Evolutionary conservation across 768 basidiomycete genomes (phyloP).

Genomic region (Clitopilus passeckerianus): DNA sequence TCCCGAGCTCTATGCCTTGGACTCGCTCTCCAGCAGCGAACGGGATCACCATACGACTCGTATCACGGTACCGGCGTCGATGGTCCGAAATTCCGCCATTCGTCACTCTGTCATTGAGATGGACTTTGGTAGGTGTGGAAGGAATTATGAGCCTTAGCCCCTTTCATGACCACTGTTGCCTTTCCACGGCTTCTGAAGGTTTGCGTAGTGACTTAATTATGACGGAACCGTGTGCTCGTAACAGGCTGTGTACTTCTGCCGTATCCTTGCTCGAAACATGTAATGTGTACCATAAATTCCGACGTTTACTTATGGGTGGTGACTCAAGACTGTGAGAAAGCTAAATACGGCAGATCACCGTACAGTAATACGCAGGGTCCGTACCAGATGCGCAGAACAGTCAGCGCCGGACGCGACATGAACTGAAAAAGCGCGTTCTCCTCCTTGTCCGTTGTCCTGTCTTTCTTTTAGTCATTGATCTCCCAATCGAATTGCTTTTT

Average conservation of each 20-base stretch:
- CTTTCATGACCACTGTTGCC: no score
- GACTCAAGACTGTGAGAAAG: constrained; percentile 5
- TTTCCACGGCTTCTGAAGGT: no score
- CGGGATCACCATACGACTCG: background rate
- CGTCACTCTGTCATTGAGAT: background rate
- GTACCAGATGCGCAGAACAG: constrained; percentile 27
- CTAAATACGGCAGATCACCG: constrained; percentile 8
- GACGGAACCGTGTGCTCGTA: background rate
- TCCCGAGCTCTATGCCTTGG: background rate
- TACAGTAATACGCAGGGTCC: constrained; percentile 12
- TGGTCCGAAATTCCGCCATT: background rate
- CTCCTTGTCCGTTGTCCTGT: constrained; percentile 7
- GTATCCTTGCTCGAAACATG: background rate
- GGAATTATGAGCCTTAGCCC: background rate
- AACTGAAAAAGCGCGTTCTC: constrained; percentile 21
- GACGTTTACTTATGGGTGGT: constrained; percentile 1
- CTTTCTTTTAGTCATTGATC: constrained; percentile 15
- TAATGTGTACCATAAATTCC: background rate
- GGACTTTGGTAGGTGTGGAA: background rate
- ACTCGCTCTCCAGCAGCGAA: background rate
- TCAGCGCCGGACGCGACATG: constrained; percentile 45
- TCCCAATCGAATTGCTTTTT: background rate
- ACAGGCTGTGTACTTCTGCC: background rate
- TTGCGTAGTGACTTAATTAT: no score
- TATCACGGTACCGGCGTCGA: background rate